Percentiles rank a stretch among this genome's conserved stretches.
phyloP scores from a whole-genome alignment of 1,284 basidiomycete species.

The Sparassis latifolia region DNA sequence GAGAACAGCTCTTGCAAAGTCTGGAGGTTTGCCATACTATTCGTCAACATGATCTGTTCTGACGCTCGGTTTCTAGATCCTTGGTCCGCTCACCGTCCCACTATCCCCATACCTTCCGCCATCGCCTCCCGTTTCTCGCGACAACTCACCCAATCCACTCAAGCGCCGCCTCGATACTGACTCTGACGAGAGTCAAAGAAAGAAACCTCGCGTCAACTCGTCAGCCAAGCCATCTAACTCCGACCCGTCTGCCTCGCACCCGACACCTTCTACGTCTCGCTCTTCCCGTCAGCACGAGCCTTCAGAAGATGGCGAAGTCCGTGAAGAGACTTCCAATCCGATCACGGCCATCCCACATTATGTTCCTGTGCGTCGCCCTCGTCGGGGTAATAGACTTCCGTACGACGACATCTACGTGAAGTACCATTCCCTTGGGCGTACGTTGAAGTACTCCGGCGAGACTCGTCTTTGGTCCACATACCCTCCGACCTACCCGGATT shows the following conservation, averaged over 20 bases:
- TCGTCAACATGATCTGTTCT: constrained; percentile 9
- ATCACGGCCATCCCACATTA: constrained; percentile 28
- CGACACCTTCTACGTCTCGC: constrained; percentile 11
- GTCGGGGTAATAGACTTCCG: constrained; percentile 39
- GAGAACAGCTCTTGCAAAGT: constrained; percentile 53
- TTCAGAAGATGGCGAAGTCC: constrained; percentile 30
- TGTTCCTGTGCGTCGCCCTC: constrained; percentile 59
- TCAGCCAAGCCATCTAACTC: constrained; percentile 35
- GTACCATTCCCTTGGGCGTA: constrained; percentile 55
- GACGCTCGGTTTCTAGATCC: constrained; percentile 38
- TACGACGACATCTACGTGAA: constrained; percentile 45
- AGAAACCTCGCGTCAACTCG: constrained; percentile 49
- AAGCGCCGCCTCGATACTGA: constrained; percentile 57
- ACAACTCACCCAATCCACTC: constrained; percentile 48
- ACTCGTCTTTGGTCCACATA: constrained; percentile 68
- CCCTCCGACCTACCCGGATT: constrained; percentile 55
- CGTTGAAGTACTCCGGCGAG: constrained; percentile 72
- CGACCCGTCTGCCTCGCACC: constrained; percentile 21
- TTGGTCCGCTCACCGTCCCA: constrained; percentile 46
- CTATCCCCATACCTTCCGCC: constrained; percentile 60
- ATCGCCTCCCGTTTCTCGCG: constrained; percentile 60
- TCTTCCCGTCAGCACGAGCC: constrained; percentile 20
- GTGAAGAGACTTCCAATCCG: constrained; percentile 19
- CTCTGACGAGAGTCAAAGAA: constrained; percentile 36
- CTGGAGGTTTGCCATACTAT: constrained; percentile 41